A percentile compares a stretch with the other conserved stretches of the same genome.
phyloP scores from a whole-genome alignment of 2,329 filamentous ascomycete genomes.

The Fusarium odoratissimum region DNA sequence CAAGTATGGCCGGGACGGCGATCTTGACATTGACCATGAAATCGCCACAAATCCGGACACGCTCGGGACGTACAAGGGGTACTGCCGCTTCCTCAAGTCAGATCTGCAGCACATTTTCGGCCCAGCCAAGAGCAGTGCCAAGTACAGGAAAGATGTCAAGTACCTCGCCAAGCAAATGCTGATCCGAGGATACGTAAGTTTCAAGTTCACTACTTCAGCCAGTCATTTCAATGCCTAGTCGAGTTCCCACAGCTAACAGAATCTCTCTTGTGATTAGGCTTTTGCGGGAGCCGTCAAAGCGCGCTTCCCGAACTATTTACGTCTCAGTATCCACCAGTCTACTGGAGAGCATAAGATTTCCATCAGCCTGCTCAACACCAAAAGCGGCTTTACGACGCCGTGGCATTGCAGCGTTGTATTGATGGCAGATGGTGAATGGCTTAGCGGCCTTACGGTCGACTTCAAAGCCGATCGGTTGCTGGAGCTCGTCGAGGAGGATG shows the following conservation, averaged over 20 bases:
- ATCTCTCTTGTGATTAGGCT: conserved; percentile 30
- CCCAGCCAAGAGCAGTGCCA: conserved; percentile 31
- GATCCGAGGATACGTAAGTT: conserved; percentile 45
- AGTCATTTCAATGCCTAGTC: rapidly evolving
- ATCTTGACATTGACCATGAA: conserved; percentile 46
- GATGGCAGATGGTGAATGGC: conserved; percentile 10
- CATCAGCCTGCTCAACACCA: conserved; percentile 46
- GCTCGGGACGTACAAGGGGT: conserved; percentile 47
- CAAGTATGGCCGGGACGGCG: conserved; percentile 30
- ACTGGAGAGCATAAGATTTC: conserved; percentile 44
- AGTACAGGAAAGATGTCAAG: conserved; percentile 43
- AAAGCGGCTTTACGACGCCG: conserved; percentile 48
- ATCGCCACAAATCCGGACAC: conserved; percentile 45
- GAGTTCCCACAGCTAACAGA: not conserved
- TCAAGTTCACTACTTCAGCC: rapidly evolving
- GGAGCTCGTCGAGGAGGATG: not conserved
- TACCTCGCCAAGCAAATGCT: conserved; percentile 50
- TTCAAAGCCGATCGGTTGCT: not conserved
- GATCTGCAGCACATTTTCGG: conserved; percentile 45
- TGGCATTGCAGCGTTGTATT: conserved; percentile 45
- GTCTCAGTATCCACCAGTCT: conserved; percentile 48
- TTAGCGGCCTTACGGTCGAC: not conserved
- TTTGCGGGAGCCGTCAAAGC: conserved; percentile 46
- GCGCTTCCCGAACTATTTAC: conserved; percentile 42
- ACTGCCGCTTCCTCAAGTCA: conserved; percentile 45